Base-by-base conservation (phyloP, 768 basidiomycete species). In the Pseudohyphozyma bogoriensis region DNA sequence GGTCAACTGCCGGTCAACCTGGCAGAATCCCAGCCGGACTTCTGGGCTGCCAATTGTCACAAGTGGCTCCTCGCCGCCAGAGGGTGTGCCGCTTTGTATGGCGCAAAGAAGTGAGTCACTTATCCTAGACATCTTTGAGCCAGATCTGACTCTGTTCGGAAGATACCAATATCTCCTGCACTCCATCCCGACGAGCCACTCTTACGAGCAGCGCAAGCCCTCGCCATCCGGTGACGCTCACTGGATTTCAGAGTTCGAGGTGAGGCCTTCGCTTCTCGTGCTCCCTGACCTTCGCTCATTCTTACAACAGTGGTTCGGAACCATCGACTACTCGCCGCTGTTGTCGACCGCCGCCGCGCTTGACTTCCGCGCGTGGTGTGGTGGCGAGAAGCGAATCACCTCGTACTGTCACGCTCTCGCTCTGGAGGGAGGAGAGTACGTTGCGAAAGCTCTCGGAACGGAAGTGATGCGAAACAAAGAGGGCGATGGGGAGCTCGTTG, bases 311-410 rank as follows among this genome's bases (percentile, higher is more conserved):
- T 74, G 71, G 72, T 70, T 56, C 2, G 72, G 71, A 0, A 73
- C 73, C 13, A 37, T 58, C 50, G 73, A 74, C 53, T 73, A 69
- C 68, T 28, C 56, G 1, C 71, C 71, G 0, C 61, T 66, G 51
- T 59, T 74, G 31, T 69, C 70, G 1, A 67, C 66, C 32, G 44
- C 55, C 6, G 59, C 63, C 83, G 88, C 87, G 0, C 71, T 89
- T 7, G 79, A 83, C 33, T 90, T 90, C 74, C 81, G 89, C 32
- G 69, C 78, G 75, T 72, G 89, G 3, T 55, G 60, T 36, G 88
- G 89, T 1, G 87, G 89, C 9, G 88, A 91, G 71, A 72, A 79
- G 29, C 78, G 76, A 47, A 90, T 91, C 60, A 81, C 80, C 64
- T 74, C 74, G 11, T 89, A 89, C 71, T 86, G 82, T 65, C 84